A percentile compares a stretch with the other conserved stretches of the same genome.
phyloP scores from a whole-genome alignment of 768 basidiomycete species.

The Clavaria fumosa region DNA sequence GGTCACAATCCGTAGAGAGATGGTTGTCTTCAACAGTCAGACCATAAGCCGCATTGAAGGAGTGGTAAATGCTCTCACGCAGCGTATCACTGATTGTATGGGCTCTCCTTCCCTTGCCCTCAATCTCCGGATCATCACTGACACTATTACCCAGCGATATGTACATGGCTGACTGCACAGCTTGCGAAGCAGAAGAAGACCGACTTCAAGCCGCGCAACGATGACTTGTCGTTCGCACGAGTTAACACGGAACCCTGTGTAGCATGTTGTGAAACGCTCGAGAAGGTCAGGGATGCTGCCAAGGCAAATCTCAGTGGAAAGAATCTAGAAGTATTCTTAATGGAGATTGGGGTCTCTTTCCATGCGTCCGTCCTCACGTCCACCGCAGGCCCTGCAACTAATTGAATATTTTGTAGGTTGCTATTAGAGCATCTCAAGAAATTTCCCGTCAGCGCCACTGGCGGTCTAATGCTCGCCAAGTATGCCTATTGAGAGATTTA shows the following conservation, averaged over 20 bases:
- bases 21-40: constrained; percentile 85
- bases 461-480: constrained; percentile 98
- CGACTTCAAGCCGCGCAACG: constrained; percentile 94
- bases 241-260: constrained; percentile 91
- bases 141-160: constrained; percentile 31
- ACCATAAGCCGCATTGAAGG: constrained; percentile 75
- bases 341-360: constrained; percentile 88
- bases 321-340: constrained; percentile 84
- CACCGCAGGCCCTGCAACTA: no score
- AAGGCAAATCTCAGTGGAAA: constrained; percentile 75
- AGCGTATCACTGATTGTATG: constrained; percentile 71
- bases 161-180: constrained; percentile 59
- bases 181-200: constrained; percentile 88
- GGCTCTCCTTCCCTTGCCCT: constrained; percentile 5
- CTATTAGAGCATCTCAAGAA: constrained; percentile 90
- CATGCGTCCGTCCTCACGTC: constrained; percentile 42
- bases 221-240: constrained; percentile 86
- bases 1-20: constrained; percentile 80
- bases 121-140: not conserved
- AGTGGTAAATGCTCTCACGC: constrained; percentile 62
- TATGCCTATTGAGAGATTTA: no score
- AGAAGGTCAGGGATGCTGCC: constrained; percentile 64
- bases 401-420: constrained; percentile 32
- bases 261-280: constrained; percentile 71
- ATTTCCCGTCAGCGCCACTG: constrained; percentile 93